A percentile compares a stretch with the other conserved stretches of the same genome.
These are phyloP conservation scores for Schwanniomyces etchellsii DNA, from an alignment of 1,139 yeast species.

Conservation along the genomic window DNA sequence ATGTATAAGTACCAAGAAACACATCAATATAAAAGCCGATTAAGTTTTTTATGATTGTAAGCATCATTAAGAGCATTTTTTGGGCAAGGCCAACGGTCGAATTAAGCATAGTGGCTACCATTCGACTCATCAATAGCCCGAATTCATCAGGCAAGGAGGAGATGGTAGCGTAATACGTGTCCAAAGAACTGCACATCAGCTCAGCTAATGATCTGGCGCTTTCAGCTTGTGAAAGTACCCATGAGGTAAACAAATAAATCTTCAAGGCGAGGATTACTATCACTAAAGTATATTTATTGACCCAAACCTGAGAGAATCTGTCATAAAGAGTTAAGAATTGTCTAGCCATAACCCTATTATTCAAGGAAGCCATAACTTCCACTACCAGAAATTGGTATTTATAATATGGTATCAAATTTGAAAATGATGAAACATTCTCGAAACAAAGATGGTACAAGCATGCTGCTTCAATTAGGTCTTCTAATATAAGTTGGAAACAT, in stretches of 20 bases:
- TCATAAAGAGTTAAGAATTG: slow-evolving; percentile 33
- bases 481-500: no score
- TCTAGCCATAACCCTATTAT: slow-evolving; percentile 4
- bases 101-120: slow-evolving; percentile 42
- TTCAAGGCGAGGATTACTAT: slow-evolving; percentile 44
- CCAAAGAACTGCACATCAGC: slow-evolving; percentile 39
- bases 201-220: slow-evolving; percentile 28
- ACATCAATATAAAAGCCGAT: slow-evolving; percentile 64
- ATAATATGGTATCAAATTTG: no score
- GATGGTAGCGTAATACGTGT: slow-evolving; percentile 36
- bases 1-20: slow-evolving; percentile 79
- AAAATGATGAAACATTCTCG: no score
- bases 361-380: no score
- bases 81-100: slow-evolving; percentile 41
- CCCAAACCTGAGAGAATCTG: slow-evolving; percentile 51
- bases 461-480: no score
- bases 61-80: slow-evolving; percentile 25
- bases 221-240: slow-evolving; percentile 34
- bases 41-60: slow-evolving; percentile 55
- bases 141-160: slow-evolving; percentile 53
- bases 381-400: not conserved
- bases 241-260: slow-evolving; percentile 39
- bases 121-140: slow-evolving; percentile 46
- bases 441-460: no score
- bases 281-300: slow-evolving; percentile 49